Base-by-base conservation (phyloP, 2,329 filamentous ascomycete species). In the Colletotrichum eleusines region DNA sequence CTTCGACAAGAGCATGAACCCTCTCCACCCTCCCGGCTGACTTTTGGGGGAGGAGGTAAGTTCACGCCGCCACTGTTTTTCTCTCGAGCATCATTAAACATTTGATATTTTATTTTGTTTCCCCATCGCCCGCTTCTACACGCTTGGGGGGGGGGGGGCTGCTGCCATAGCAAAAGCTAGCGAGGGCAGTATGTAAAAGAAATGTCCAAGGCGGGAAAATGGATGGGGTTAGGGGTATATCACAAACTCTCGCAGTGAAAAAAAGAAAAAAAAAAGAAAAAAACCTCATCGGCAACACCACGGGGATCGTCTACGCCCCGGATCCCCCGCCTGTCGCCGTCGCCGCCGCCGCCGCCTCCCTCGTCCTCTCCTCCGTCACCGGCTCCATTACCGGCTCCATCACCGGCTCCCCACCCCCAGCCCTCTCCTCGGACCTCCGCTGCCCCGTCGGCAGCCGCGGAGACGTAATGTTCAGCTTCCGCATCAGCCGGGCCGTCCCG, bases 401-500 rank as follows among this genome's bases (percentile, higher is more conserved):
- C 53, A 71, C 26, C 5, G 64, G 54, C 28, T 71, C 64, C 68
- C 63, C 63, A n/a, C n/a, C n/a, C 58, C 23, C 63, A 11, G 67
- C 33, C 40, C 31, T 54, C 4, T 23, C 38, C 35, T 66, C 78
- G 20, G 59, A 69, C 35, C 74, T 75, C 48, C 73, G 75, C 33
- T 76, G 76, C 59, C 74, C 74, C 67, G 73, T 72, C 5, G 75
- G 75, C 54, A 76, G 75, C 50, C 73, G 70, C 1, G 82, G 78
- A n/a, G n/a, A n/a, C 16, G 76, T 72, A 5, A 82, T 74, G 18
- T 80, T 77, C 9, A 86, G 73, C 74, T 83, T 86, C 72, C 83
- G 79, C 76, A 85, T 75, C 20, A 85, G 71, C 73, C 76, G 79
- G 4, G 76, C 72, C 35, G 74, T 72, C 1, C 73, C 73, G n/a